Base-by-base conservation (phyloP, 192 early-diverging fungal species). In the Mortierella claussenii region DNA sequence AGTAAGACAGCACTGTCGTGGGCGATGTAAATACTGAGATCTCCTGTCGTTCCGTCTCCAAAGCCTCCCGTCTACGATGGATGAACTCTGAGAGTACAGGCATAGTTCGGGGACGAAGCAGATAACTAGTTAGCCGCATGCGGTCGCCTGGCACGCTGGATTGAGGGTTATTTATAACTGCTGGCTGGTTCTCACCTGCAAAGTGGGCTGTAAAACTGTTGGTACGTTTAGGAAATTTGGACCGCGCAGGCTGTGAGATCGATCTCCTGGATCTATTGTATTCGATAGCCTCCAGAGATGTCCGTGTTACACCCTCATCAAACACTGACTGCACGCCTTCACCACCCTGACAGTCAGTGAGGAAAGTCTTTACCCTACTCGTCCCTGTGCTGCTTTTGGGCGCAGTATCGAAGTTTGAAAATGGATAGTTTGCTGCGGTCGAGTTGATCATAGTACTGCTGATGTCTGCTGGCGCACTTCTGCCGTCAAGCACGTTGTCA, bases 21-120 rank as follows among this genome's bases (percentile, higher is more conserved):
- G 82, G 82, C 4, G 78, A 80, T 1, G 82, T 83, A 32, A 76
- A 83, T 2, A 83, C 65, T 18, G 82, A 83, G 31, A 83, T 69
- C 26, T 69, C 71, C 8, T 69, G 74, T 31, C 78, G 51, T 32
- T 83, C 57, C 1, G 69, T 76, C 53, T 79, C 79, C 21, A 80
- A 46, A 13, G 65, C 52, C n/a, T 62, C 59, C 40, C 60, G 55
- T 20, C 78, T 48, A 17, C 82, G 55, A 31, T 63, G 78, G 48
- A 83, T 80, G 48, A 68, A 83, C 49, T 83, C 82, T 83, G n/a
- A n/a, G n/a, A n/a, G n/a, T n/a, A n/a, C n/a, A n/a, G n/a, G n/a
- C n/a, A n/a, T n/a, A n/a, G n/a, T n/a, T n/a, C n/a, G n/a, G n/a
- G n/a, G n/a, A 78, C 0, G 11, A n/a, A 32, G 24, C 7, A 40